Percentiles rank a stretch among this genome's conserved stretches.
phyloP scores from a whole-genome alignment of 306 rosid genomes.

The Vigna unguiculata region DNA sequence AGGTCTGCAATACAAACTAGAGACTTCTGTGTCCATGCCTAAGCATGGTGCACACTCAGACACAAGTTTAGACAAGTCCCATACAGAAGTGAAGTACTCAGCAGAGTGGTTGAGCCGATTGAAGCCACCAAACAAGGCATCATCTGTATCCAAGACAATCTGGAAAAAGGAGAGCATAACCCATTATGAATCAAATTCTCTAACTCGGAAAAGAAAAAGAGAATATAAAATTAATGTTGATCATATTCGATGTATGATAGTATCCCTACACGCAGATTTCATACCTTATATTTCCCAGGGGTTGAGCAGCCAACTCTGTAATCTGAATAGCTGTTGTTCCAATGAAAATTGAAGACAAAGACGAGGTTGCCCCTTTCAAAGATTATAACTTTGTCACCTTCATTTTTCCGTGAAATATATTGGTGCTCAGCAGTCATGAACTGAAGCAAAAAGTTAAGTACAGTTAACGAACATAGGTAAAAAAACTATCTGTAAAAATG shows the following conservation, averaged over 20 bases:
- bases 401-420: slow-evolving; percentile 82
- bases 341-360: slow-evolving; percentile 96
- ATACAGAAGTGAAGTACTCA: slow-evolving; percentile 74
- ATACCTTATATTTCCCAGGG: slow-evolving; percentile 95
- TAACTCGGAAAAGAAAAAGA: background rate
- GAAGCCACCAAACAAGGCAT: slow-evolving; percentile 76
- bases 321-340: slow-evolving; percentile 86
- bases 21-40: background rate
- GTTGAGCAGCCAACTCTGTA: slow-evolving; percentile 81
- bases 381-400: slow-evolving; percentile 73
- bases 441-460: slow-evolving; percentile 62
- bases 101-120: slow-evolving; percentile 68
- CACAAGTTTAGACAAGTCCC: slow-evolving; percentile 40
- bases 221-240: slow-evolving; percentile 4
- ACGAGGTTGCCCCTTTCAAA: slow-evolving; percentile 87
- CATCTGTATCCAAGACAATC: slow-evolving; percentile 95
- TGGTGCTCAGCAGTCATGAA: slow-evolving; percentile 93
- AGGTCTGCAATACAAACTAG: slow-evolving; percentile 29
- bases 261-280: background rate
- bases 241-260: slow-evolving; percentile 1
- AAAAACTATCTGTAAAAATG: slow-evolving; percentile 8
- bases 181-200: slow-evolving; percentile 3
- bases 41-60: background rate
- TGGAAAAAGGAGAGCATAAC: slow-evolving; percentile 40
- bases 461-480: slow-evolving; percentile 17